A percentile compares a stretch with the other conserved stretches of the same genome.
Conservation (phyloP, 139 green algal genomes). For the Tetraselmis chui region DNA sequence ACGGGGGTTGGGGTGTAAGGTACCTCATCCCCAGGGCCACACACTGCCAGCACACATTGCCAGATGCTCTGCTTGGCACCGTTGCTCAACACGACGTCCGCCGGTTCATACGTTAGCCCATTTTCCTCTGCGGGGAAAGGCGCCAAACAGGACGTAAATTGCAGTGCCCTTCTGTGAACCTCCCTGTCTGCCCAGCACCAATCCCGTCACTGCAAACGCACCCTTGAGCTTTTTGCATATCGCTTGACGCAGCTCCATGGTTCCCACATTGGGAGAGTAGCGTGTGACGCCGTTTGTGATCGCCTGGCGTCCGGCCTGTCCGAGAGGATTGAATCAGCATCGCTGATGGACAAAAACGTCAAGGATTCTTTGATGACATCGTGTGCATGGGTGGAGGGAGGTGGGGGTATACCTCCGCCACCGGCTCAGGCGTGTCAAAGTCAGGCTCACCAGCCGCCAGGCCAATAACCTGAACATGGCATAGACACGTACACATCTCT, state of each 20-base stretch:
- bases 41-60: constrained; percentile 71
- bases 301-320: constrained; percentile 18
- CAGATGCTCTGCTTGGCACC: constrained; percentile 93
- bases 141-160: constrained; percentile 1
- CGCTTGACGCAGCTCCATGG: constrained; percentile 59
- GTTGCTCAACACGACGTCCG: constrained; percentile 89
- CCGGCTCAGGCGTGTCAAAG: constrained; percentile 84
- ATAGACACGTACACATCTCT: no score
- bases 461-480: constrained; percentile 63
- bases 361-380: no score
- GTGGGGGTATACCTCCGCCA: not conserved
- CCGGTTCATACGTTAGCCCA: constrained; percentile 63
- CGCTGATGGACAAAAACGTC: no score
- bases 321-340: no score
- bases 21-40: constrained; percentile 61
- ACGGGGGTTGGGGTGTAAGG: not conserved
- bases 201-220: constrained; percentile 4
- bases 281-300: constrained; percentile 67
- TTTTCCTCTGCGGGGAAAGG: constrained; percentile 71
- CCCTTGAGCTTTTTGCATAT: constrained; percentile 80
- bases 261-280: constrained; percentile 93
- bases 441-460: constrained; percentile 92
- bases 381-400: not conserved
- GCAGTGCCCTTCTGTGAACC: constrained; percentile 18
- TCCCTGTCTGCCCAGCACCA: no score